A percentile compares a stretch with the other conserved stretches of the same genome.
Conservation (phyloP, 305 asterid genomes). For the Ilex paraguariensis region DNA sequence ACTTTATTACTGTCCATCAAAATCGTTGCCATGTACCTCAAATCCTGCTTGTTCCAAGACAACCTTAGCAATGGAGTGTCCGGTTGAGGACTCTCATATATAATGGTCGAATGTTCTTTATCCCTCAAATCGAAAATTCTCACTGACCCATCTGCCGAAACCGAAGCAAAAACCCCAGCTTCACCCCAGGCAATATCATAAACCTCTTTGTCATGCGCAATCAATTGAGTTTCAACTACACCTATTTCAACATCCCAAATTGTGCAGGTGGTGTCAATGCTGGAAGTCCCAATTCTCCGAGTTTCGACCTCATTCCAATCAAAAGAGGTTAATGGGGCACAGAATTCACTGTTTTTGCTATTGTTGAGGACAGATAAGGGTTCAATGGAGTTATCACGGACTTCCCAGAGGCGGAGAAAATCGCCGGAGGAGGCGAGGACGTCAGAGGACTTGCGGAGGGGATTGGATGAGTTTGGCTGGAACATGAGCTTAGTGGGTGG, state of each 20-base stretch:
- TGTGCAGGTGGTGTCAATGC: conserved; percentile 8
- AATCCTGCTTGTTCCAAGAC: conserved; percentile 93
- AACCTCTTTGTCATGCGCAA: background rate
- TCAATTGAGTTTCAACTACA: background rate
- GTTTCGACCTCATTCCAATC: conserved; percentile 90
- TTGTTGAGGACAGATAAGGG: background rate
- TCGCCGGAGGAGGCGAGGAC: conserved; percentile 1
- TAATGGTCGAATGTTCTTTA: conserved; percentile 47
- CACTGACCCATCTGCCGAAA: background rate
- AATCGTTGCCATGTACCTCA: conserved; percentile 77
- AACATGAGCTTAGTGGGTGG: conserved; percentile 6
- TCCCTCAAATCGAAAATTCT: background rate
- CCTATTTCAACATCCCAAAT: too few species aligned
- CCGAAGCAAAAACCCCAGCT: background rate
- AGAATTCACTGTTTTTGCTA: conserved; percentile 51
- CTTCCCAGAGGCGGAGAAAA: conserved; percentile 5
- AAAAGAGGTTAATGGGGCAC: conserved; percentile 80
- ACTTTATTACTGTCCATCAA: conserved; percentile 77
- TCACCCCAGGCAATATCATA: conserved; percentile 1
- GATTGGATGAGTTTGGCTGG: conserved; percentile 1
- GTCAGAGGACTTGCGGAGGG: background rate
- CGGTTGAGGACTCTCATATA: conserved; percentile 26
- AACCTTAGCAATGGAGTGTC: conserved; percentile 12
- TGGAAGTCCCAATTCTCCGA: conserved; percentile 64
- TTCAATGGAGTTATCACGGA: background rate